Percentiles rank a stretch among this genome's conserved stretches.
These are phyloP conservation scores for Sindora glabra DNA, from an alignment of 306 rosid genomes.

Conservation along the genomic window DNA sequence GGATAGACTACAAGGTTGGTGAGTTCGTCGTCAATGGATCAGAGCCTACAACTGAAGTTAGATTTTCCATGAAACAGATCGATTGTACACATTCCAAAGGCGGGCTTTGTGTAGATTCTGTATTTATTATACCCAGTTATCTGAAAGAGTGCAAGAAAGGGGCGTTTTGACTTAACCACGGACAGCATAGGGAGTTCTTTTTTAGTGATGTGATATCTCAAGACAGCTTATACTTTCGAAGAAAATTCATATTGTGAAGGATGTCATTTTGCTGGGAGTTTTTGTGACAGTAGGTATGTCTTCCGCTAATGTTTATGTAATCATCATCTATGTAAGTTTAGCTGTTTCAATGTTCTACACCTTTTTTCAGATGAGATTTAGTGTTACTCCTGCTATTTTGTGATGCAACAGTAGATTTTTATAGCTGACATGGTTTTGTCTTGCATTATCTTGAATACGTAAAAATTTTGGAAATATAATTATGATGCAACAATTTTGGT, in stretches of 20 bases:
- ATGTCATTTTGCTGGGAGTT: constrained; percentile 18
- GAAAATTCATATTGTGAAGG: constrained; percentile 18
- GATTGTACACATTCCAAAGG: constrained; percentile 97
- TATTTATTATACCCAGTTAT: constrained; percentile 67
- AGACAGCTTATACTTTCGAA: constrained; percentile 21
- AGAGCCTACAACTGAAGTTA: constrained; percentile 57
- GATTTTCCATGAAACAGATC: constrained; percentile 93
- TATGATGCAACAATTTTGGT: no score
- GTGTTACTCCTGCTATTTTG: no score
- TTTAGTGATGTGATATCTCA: constrained; percentile 17
- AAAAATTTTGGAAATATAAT: no score
- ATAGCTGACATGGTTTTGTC: no score
- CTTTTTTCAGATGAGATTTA: constrained; percentile 21
- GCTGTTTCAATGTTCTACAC: constrained; percentile 22
- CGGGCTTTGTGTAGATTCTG: constrained; percentile 91
- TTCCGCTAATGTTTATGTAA: constrained; percentile 22
- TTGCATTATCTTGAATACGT: no score
- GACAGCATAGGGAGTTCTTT: constrained; percentile 7
- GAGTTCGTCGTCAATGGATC: constrained; percentile 58
- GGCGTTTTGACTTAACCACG: constrained; percentile 38
- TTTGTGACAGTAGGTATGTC: constrained; percentile 32
- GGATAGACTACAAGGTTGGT: constrained; percentile 97
- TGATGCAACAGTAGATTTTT: no score
- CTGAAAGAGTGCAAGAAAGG: constrained; percentile 44
- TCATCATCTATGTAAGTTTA: constrained; percentile 10